Evolutionary conservation across 352 stramenopile species (phyloP), one percentile per base, ranked within the genome.

Genomic region (Pythium monospermum): DNA sequence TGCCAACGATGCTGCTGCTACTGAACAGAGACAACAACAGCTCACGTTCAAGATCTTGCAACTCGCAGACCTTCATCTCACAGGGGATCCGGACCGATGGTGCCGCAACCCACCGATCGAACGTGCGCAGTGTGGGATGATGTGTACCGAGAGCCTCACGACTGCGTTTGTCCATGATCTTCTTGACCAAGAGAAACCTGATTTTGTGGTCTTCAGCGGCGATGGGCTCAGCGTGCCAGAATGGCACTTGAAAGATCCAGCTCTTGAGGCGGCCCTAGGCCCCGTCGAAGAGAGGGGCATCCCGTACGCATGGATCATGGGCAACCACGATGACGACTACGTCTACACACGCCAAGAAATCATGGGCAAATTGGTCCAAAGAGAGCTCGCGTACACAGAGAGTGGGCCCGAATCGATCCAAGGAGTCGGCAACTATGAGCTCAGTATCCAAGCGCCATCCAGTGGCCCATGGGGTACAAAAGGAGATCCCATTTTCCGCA

Each of bases 1-100:
- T n/a, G n/a, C n/a, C n/a, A n/a, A n/a, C n/a, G n/a, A n/a, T n/a
- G n/a, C n/a, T n/a, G n/a, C n/a, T n/a, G n/a, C n/a, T n/a, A n/a
- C n/a, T n/a, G n/a, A n/a, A n/a, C n/a, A n/a, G n/a, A n/a, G n/a
- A n/a, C 6, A 8, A 6, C 15, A 42, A 21, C 33, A 43, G 10
- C 68, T 82, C 15, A 48, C 58, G 25, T 85, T 83, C 58, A 83
- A 78, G 43, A 73, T 85, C 23, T 43, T 85, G 11, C 74, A 85
- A 40, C 45, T 84, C 19, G 65, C 73, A 5, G 73, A 84, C 35
- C 70, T 84, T 35, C 73, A 84, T 53, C 63, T 80, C 47, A 71
- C 71, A 2, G 74, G 72, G 27, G 65, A 83, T 41, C 67, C 70
- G 16, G 67, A 68, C 16, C 62, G 68, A 19, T 41, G 49, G 4